Evolutionary conservation across 768 basidiomycete species (phyloP).

Genomic region (Hypsizygus marmoreus): DNA sequence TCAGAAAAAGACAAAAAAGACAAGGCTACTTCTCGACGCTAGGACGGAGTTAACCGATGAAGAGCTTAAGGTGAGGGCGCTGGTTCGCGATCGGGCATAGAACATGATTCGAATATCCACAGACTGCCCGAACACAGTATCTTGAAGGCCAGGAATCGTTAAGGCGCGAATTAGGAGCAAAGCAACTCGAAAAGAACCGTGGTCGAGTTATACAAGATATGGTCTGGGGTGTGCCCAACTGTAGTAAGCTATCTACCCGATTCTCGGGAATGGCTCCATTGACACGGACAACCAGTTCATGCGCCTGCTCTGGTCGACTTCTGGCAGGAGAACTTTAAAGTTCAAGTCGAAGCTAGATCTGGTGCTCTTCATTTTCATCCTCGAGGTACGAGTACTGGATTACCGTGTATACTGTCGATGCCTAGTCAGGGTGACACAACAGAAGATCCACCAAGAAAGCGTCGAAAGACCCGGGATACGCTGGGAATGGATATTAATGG

Average conservation of each 20-base stretch:
- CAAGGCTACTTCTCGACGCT: slow-evolving; percentile 63
- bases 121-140: slow-evolving; percentile 71
- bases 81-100: not conserved
- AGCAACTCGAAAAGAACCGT: slow-evolving; percentile 57
- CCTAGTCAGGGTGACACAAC: not conserved
- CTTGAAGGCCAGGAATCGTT: slow-evolving; percentile 59
- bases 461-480: slow-evolving; percentile 37
- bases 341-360: slow-evolving; percentile 66
- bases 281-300: slow-evolving; percentile 47
- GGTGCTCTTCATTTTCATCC: slow-evolving; percentile 42
- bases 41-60: slow-evolving; percentile 83
- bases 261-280: not conserved
- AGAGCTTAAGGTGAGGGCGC: slow-evolving; percentile 63
- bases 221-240: slow-evolving; percentile 65
- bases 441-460: slow-evolving; percentile 51
- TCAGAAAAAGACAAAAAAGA: slow-evolving; percentile 44
- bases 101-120: slow-evolving; percentile 4
- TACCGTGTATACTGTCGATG: not conserved
- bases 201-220: slow-evolving; percentile 58
- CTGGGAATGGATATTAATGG: not conserved
- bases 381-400: slow-evolving; percentile 26
- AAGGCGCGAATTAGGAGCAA: slow-evolving; percentile 51
- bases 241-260: slow-evolving; percentile 45
- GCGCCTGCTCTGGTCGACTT: slow-evolving; percentile 70
- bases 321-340: slow-evolving; percentile 72